Percentiles rank a stretch among this genome's conserved stretches.
These are phyloP conservation scores for Sarocladium kiliense DNA, from an alignment of 2,329 filamentous ascomycete species.

Conservation along the genomic window DNA sequence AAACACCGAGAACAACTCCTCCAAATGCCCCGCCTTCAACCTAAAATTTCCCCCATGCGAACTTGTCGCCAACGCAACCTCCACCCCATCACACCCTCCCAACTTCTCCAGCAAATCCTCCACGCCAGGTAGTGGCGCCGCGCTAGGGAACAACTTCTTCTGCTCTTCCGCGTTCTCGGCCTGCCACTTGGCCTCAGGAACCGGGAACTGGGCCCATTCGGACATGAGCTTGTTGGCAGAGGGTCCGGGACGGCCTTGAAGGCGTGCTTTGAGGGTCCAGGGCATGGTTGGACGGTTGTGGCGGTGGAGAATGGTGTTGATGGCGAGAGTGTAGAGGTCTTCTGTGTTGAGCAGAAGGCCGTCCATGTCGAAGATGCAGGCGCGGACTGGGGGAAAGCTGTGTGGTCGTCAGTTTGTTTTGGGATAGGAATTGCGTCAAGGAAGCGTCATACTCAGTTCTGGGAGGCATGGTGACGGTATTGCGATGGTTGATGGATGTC, in stretches of 20 bases:
- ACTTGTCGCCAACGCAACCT: slow-evolving; percentile 84
- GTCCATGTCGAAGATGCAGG: slow-evolving; percentile 98
- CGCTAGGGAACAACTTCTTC: slow-evolving; percentile 62
- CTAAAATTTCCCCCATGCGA: slow-evolving; percentile 67
- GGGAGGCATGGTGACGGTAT: slow-evolving; percentile 35
- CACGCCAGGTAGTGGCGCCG: slow-evolving; percentile 77
- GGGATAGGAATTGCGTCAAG: background rate
- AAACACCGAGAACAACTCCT: slow-evolving; percentile 60
- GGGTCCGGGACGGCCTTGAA: slow-evolving; percentile 57
- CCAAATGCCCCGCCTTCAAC: slow-evolving; percentile 65
- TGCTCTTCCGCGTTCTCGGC: slow-evolving; percentile 59
- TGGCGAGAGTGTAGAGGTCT: slow-evolving; percentile 78
- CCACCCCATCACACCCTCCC: slow-evolving; percentile 40
- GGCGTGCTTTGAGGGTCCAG: slow-evolving; percentile 88
- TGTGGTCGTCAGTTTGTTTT: too few relatives aligned
- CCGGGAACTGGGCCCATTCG: slow-evolving; percentile 81
- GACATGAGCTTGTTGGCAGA: slow-evolving; percentile 53
- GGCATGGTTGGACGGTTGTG: slow-evolving; percentile 73
- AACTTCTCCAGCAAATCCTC: slow-evolving; percentile 60
- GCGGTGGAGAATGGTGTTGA: slow-evolving; percentile 74
- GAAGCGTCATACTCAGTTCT: slow-evolving; percentile 36
- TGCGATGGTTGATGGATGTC: too few relatives aligned
- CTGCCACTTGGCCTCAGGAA: slow-evolving; percentile 63
- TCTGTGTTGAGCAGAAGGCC: slow-evolving; percentile 92
- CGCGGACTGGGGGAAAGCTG: slow-evolving; percentile 75